Evolutionary conservation across 2,329 filamentous ascomycete genomes (phyloP).

Genomic region (Paecilomyces sp.): DNA sequence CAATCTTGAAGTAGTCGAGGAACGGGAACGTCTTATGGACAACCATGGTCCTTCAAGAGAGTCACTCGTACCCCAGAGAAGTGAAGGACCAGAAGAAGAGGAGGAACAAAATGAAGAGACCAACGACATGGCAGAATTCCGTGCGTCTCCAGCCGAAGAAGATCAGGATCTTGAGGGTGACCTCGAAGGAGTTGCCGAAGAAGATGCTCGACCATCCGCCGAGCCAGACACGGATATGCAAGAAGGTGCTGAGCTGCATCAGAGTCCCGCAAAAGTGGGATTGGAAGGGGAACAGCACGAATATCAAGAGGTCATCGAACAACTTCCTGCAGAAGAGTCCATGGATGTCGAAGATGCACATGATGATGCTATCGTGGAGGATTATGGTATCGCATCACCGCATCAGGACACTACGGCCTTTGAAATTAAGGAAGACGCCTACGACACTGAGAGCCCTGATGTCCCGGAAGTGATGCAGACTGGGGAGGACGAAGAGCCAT

Average conservation of each 20-base stretch:
- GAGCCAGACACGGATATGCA: not conserved
- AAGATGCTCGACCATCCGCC: not conserved
- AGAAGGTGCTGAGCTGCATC: not conserved
- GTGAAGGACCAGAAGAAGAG: slow-evolving; percentile 9
- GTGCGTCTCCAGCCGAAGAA: not conserved
- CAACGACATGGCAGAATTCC: no score
- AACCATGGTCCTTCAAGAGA: not conserved
- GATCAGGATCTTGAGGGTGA: not conserved
- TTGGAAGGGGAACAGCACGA: not conserved
- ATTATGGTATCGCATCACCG: not conserved
- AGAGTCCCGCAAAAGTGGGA: not conserved
- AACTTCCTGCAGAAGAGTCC: not conserved
- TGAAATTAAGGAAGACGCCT: not conserved
- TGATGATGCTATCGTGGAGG: not conserved
- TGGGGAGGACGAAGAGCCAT: not conserved
- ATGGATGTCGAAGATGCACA: not conserved
- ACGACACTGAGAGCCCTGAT: not conserved
- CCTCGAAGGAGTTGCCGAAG: not conserved
- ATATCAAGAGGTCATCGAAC: not conserved
- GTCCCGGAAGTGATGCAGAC: not conserved
- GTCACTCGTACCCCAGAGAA: not conserved
- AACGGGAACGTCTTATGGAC: not conserved
- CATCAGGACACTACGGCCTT: not conserved
- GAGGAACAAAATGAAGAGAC: not conserved
- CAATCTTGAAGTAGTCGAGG: not conserved